Evolutionary conservation across 805 yeast genomes (phyloP), one percentile per base, ranked within the genome.

Genomic region (Nakazawaea holstii): DNA sequence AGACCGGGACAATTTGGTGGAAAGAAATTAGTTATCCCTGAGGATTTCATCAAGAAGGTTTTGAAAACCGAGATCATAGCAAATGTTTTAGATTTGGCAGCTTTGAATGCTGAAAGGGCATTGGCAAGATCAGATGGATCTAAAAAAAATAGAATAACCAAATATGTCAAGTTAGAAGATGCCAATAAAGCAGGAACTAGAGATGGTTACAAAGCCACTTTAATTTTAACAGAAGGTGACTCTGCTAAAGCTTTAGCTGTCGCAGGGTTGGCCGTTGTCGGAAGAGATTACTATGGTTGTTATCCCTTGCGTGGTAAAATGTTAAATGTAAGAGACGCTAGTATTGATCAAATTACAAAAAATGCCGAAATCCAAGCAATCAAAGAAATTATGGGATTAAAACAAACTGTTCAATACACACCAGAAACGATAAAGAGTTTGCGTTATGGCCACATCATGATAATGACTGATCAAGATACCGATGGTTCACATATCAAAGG

Each of bases 401-500:
- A 91, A 64, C 99, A 94, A 67, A 89, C 86, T 58, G 92, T 89
- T 67, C 73, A 72, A 38, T 94, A 94, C 61, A 68, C 64, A 15
- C 49, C 64, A 0, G 82, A 81, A 17, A 84, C 82, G 53, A 72
- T 86, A 13, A 77, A 78, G 49, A 81, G 84, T 4, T 71, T 94
- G 52, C 80, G 99, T 63, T 94, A 94, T 61, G 99, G 99, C 33
- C 96, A 90, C 63, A 77, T 94, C 44, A 94, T 94, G 98, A 90
- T 94, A 62, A 94, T 94, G 98, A 90, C 99, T 6, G 99, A 94
- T 85, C 99, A 94, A 69, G 99, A 94, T 88, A 96, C 91, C 57
- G 99, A 94, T 75, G 99, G 99, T 52, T 86, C 96, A 14, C 99
- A 94, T 71, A 94, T 94, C 64, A 94, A 94, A 63, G 99, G 99